Evolutionary conservation across 768 basidiomycete genomes (phyloP).

Genomic region (Podaxis mareebaensis): DNA sequence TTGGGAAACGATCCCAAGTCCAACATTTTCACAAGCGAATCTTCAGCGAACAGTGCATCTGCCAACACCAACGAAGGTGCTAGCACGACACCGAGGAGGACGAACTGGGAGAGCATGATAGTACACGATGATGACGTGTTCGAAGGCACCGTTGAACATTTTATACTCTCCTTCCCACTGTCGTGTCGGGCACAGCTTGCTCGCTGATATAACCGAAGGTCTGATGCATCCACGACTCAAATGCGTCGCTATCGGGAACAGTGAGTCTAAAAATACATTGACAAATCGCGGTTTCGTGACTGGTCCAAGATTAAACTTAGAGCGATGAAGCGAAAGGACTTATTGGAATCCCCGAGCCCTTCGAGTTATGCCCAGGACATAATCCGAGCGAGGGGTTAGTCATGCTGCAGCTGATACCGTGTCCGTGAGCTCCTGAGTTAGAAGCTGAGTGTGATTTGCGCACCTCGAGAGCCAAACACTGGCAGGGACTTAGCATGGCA

Average conservation of each 20-base stretch:
- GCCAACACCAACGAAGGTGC: constrained; percentile 51
- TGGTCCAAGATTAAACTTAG: neutral
- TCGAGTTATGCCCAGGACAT: neutral
- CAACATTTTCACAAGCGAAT: constrained; percentile 71
- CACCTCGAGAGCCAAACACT: too few relatives aligned
- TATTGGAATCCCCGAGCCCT: neutral
- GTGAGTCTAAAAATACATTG: neutral
- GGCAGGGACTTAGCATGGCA: too few relatives aligned
- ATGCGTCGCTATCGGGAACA: constrained; percentile 3
- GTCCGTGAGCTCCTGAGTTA: too few relatives aligned
- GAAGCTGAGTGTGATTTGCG: too few relatives aligned
- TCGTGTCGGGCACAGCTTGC: constrained; percentile 12
- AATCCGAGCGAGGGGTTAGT: too few relatives aligned
- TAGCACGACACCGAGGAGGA: constrained; percentile 20
- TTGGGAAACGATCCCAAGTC: constrained; percentile 67
- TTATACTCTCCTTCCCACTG: constrained; percentile 4
- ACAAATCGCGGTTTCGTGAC: neutral
- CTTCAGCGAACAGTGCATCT: constrained; percentile 35
- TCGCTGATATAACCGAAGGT: neutral
- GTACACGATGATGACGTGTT: neutral
- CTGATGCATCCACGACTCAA: neutral
- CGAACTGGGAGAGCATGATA: constrained; percentile 2
- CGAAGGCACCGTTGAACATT: neutral
- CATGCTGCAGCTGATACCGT: too few relatives aligned
- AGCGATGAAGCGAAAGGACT: neutral